Evolutionary conservation across 179 eudicot genomes (phyloP).

Genomic region (Beta macrorhiza): DNA sequence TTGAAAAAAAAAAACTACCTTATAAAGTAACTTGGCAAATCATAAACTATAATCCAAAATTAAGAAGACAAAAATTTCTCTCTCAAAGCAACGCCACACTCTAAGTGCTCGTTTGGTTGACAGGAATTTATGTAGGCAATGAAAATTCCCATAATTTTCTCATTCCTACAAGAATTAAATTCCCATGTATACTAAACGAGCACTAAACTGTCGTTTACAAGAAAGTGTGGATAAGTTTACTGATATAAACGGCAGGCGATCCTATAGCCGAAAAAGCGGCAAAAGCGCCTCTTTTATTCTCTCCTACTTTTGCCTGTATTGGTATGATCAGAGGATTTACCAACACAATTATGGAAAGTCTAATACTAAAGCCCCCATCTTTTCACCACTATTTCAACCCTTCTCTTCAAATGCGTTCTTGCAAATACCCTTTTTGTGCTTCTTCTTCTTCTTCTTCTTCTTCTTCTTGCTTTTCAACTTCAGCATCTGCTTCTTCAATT

Average conservation of each 20-base stretch:
- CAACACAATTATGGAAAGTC: neutral
- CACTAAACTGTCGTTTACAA: too few species aligned
- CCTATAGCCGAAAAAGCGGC: neutral
- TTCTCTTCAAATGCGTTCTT: neutral
- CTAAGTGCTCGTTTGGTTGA: too few species aligned
- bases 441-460: neutral
- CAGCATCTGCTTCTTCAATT: constrained; percentile 20
- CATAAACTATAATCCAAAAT: too few species aligned
- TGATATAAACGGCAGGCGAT: neutral
- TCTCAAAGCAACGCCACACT: too few species aligned
- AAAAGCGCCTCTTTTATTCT: neutral
- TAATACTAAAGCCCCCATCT: neutral
- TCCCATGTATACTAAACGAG: too few species aligned
- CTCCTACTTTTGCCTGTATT: neutral
- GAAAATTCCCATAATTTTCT: too few species aligned
- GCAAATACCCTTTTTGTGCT: constrained; percentile 24
- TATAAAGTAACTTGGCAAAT: too few species aligned
- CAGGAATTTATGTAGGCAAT: too few species aligned
- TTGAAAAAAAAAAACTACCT: too few species aligned
- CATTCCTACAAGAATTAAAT: too few species aligned
- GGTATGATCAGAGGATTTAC: neutral
- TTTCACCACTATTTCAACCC: neutral
- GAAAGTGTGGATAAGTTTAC: too few species aligned
- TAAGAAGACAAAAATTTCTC: too few species aligned
- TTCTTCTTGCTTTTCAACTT: constrained; percentile 20